Conservation (phyloP, 768 basidiomycete species). For the Hypholoma fasciculare region DNA sequence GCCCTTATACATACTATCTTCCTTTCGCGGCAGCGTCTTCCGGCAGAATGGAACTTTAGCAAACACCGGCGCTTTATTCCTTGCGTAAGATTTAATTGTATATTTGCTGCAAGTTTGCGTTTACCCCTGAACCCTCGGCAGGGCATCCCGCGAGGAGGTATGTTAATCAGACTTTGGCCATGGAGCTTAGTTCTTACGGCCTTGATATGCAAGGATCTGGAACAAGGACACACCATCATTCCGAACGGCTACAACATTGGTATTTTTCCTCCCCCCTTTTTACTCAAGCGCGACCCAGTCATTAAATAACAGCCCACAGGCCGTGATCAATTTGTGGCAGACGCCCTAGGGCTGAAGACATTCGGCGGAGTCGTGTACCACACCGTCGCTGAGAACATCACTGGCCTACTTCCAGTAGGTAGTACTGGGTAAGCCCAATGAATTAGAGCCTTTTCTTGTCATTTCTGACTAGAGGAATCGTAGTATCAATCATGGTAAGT, state of each 20-base stretch:
- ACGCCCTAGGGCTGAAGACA: constrained; percentile 29
- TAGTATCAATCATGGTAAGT: constrained; percentile 34
- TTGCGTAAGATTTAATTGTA: constrained; percentile 27
- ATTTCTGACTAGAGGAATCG: not conserved
- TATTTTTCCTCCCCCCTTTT: not conserved
- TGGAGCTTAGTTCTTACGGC: not conserved
- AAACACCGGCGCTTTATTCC: constrained; percentile 54
- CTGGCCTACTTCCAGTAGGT: constrained; percentile 56
- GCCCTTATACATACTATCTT: not conserved
- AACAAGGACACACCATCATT: constrained; percentile 30
- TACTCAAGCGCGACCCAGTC: not conserved
- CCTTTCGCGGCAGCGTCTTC: constrained; percentile 38
- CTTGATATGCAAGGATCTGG: constrained; percentile 19
- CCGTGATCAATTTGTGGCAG: constrained; percentile 26
- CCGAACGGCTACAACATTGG: constrained; percentile 36
- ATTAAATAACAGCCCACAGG: constrained; percentile 16
- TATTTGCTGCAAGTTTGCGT: too few relatives aligned
- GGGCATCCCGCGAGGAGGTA: constrained; percentile 38
- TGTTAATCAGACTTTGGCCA: not conserved
- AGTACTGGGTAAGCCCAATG: constrained; percentile 34
- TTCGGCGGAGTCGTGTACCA: constrained; percentile 48
- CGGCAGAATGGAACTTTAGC: constrained; percentile 55
- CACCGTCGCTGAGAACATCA: constrained; percentile 45
- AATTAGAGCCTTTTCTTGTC: not conserved
- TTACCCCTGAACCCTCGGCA: constrained; percentile 6